Percentiles rank a stretch among this genome's conserved stretches.
These are phyloP conservation scores for Neofusicoccum laricinum DNA, from an alignment of 2,329 filamentous ascomycete species.

Conservation along the genomic window DNA sequence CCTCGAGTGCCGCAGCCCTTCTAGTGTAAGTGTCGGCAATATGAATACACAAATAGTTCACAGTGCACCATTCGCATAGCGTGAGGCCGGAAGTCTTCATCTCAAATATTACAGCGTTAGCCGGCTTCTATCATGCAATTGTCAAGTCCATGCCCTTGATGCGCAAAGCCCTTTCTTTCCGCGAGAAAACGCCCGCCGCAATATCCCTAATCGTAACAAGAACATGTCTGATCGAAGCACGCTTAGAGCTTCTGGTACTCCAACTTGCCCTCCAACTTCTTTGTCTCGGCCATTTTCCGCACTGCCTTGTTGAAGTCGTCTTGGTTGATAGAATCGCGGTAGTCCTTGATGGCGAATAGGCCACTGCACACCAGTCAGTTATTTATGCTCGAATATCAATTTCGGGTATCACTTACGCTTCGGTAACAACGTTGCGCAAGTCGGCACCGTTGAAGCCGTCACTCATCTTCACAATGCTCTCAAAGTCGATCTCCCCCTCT, in stretches of 20 bases:
- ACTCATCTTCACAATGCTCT: slow-evolving; percentile 99
- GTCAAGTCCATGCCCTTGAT: slow-evolving; percentile 3
- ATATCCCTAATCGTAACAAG: slow-evolving; percentile 1
- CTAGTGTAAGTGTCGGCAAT: too few species aligned
- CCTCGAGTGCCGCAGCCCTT: too few species aligned
- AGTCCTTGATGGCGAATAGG: slow-evolving; percentile 97
- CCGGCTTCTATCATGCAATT: slow-evolving; percentile 15
- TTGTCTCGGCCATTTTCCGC: slow-evolving; percentile 91
- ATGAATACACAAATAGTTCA: background rate
- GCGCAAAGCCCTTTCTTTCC: background rate
- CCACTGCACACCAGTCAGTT: slow-evolving; percentile 57
- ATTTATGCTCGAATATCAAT: background rate
- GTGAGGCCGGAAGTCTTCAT: background rate
- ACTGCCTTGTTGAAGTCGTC: slow-evolving; percentile 99
- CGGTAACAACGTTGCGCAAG: slow-evolving; percentile 94
- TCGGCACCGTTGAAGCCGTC: slow-evolving; percentile 97
- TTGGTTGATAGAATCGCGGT: slow-evolving; percentile 92
- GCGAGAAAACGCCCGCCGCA: slow-evolving; percentile 5
- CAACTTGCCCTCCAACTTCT: slow-evolving; percentile 97
- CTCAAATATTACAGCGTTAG: slow-evolving; percentile 4
- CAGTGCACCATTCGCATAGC: background rate
- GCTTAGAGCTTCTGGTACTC: slow-evolving; percentile 93
- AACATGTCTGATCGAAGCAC: background rate
- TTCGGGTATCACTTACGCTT: slow-evolving; percentile 73
- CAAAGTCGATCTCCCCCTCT: slow-evolving; percentile 96